Conservation (phyloP, 306 rosid genomes). For the Potentilla sterilis region DNA sequence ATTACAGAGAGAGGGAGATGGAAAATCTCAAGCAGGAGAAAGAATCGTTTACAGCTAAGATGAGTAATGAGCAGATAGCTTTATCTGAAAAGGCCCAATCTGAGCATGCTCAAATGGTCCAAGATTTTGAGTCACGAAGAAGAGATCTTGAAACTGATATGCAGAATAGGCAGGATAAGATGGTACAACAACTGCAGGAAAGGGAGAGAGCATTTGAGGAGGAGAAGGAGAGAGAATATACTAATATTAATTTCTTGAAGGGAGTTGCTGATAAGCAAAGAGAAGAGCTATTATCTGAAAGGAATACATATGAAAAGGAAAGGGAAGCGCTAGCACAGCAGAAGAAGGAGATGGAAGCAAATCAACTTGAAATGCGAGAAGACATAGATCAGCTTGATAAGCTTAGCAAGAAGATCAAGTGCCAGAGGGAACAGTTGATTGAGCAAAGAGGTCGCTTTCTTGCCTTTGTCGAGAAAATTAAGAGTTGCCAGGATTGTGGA, state of each 20-base stretch:
- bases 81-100: conserved; percentile 57
- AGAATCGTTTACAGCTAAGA: conserved; percentile 56
- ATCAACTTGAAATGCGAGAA: conserved; percentile 62
- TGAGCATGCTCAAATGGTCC: conserved; percentile 50
- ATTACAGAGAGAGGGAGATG: conserved; percentile 53
- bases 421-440: conserved; percentile 64
- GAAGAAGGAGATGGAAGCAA: conserved; percentile 54
- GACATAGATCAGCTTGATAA: conserved; percentile 72
- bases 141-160: conserved; percentile 62
- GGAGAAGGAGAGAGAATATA: conserved; percentile 55
- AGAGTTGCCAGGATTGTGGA: conserved; percentile 67
- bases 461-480: conserved; percentile 68
- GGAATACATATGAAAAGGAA: conserved; percentile 47
- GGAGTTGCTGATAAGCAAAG: conserved; percentile 58
- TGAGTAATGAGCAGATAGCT: conserved; percentile 51
- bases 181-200: conserved; percentile 51
- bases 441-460: conserved; percentile 62
- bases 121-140: conserved; percentile 59
- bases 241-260: conserved; percentile 52
- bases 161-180: conserved; percentile 50
- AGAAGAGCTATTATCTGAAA: conserved; percentile 58
- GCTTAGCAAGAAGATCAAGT: conserved; percentile 73
- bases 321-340: conserved; percentile 53
- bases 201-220: conserved; percentile 66
- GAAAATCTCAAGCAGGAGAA: conserved; percentile 69